Base-by-base conservation (phyloP, 352 stramenopile species). In the Globisporangium recalcitrans region DNA sequence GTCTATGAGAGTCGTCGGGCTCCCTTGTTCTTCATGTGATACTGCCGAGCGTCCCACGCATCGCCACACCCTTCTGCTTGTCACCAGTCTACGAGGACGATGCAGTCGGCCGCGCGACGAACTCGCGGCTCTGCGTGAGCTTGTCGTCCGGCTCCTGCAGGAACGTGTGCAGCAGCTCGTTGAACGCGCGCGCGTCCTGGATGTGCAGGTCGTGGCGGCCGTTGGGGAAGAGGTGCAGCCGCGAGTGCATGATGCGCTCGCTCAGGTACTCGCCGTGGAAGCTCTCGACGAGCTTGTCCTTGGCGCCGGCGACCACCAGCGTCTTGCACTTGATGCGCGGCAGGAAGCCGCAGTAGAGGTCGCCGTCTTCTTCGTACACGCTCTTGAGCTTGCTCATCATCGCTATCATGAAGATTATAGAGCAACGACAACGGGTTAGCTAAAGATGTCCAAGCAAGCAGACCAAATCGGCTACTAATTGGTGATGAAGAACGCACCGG, bases 201-300 rank as follows among this genome's bases (percentile, higher is more conserved):
- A 85, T 56, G 49, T 88, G 73, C 38, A 92, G 58, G 53, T 90
- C 80, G 62, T 92, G 78, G 27, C 72, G 73, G 34, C 78, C 82
- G 44, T 72, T 70, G 5, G 73, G 46, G 22, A 91, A 63, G 40
- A 88, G 63, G 51, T 90, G 75, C 21, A 90, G 63, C 29, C 78
- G 71, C 40, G 82, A 92, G 71, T 94, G 82, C 75, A 92, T 78
- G 71, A 94, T 92, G 61, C 85, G 85, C 63, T 94, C 85, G 72
- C 77, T 94, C 63, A 94, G 53, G 60, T 94, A 94, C 62, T 94
- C 82, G 47, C 79, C 72, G 68, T 94, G 85, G 65, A 83, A 90
- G 11, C 68, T 60, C 19, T 81, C 75, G 42, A 94, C 77, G 16
- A 90, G 69, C 21, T 80, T 78, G 62, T 94, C 80, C 34, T 78